Percentiles rank a stretch among this genome's conserved stretches.
Evolutionary conservation across 2,329 filamentous ascomycete species (phyloP).

Genomic region (Aschersonia sp.): DNA sequence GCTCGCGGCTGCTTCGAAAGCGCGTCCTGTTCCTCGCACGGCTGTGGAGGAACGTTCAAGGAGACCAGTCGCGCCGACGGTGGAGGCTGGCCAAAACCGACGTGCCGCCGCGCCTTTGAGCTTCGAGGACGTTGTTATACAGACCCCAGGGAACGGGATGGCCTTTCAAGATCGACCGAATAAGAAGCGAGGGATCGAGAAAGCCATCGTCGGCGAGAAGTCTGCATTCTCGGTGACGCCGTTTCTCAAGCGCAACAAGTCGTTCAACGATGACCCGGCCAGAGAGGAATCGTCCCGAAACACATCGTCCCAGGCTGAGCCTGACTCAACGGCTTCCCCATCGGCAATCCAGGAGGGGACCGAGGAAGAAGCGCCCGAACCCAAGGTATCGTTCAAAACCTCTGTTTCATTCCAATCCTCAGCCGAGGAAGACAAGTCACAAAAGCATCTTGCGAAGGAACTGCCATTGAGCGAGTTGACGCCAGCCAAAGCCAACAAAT

Average conservation of each 20-base stretch:
- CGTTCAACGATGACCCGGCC: constrained; percentile 26
- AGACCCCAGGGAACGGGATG: constrained; percentile 29
- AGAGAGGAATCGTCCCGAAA: constrained; percentile 12
- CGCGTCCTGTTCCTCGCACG: constrained; percentile 4
- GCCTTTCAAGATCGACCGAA: constrained; percentile 23
- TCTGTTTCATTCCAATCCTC: constrained; percentile 3
- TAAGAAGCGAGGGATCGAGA: constrained; percentile 43
- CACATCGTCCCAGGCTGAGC: constrained; percentile 13
- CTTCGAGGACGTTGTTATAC: constrained; percentile 29
- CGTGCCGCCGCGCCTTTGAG: constrained; percentile 26
- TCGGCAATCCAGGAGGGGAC: constrained; percentile 5
- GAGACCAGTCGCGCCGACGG: constrained; percentile 9
- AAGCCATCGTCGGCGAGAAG: constrained; percentile 57
- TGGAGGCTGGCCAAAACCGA: constrained; percentile 28
- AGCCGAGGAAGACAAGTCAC: constrained; percentile 20
- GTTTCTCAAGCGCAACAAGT: constrained; percentile 66
- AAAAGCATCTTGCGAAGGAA: constrained; percentile 23
- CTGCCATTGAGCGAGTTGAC: constrained; percentile 30
- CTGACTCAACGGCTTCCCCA: constrained; percentile 10
- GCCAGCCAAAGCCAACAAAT: constrained; percentile 29
- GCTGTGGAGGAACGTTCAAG: constrained; percentile 8
- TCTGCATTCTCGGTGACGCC: constrained; percentile 90
- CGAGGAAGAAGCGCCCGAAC: constrained; percentile 11
- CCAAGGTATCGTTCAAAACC: constrained; percentile 5
- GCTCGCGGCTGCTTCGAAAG: neutral